Base-by-base conservation (phyloP, 2,329 filamentous ascomycete genomes). In the Fusarium sp. region DNA sequence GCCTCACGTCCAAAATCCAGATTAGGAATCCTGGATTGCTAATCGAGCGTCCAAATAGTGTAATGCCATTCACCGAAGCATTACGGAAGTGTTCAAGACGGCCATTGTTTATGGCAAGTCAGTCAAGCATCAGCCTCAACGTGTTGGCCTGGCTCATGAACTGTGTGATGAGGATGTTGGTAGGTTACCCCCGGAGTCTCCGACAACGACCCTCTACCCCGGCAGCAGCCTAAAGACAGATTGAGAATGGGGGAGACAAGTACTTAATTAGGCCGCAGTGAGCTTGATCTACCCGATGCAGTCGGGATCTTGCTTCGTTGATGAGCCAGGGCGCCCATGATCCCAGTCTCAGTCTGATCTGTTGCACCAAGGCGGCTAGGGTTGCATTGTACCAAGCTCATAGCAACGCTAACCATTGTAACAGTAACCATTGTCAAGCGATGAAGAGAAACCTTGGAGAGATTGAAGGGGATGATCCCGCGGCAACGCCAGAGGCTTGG, bases 41-140 rank as follows among this genome's bases (percentile, higher is more conserved):
- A 71, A 80, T 80, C 70, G 83, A 83, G 86, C 80, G 86, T 52
- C 57, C 66, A 63, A 48, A 55, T 80, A 98, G 95, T 99, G 96
- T 85, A 98, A 98, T 85, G 90, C 94, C 76, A 99, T 99, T 82
- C 96, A 99, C 85, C 94, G 96, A 82, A 97, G 91, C 64, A 98
- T 99, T 81, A 89, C 96, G 64, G 96, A 99, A 78, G 92, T 98
- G 78, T 99, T 99, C 88, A 97, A 96, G 84, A 90, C 92, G 70
- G 96, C 96, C 62, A 92, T 99, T 81, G 96, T 99, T 47, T 99
- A 98, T 83, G 96, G 96, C 77, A 96, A 96, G 82, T 98, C 95
- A 63, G 96, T 98, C 77, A 98, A 98, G 88, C 96, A 99, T 86
- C 96, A 98, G 85, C 96, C 96, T 75, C 96, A 99, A 85, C 91